Conservation (phyloP, 306 rosid genomes). For the Glycine soja region DNA sequence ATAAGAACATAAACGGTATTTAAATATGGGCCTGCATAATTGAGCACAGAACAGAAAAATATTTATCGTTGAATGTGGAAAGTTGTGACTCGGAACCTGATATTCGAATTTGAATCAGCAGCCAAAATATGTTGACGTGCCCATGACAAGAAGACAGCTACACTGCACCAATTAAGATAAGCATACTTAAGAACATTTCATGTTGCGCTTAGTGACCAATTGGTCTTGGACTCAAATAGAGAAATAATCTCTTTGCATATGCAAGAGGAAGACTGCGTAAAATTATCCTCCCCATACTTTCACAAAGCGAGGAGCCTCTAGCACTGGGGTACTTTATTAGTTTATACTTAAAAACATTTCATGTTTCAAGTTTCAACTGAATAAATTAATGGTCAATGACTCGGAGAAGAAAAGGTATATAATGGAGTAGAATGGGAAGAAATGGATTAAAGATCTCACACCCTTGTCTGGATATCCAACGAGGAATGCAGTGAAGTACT, state of each 20-base stretch:
- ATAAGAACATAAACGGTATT: constrained; percentile 6
- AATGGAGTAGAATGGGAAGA: background rate
- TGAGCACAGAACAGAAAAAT: background rate
- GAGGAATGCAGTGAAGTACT: background rate
- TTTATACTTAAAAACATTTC: no score
- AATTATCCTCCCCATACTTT: no score
- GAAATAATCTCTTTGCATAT: no score
- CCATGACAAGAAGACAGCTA: constrained; percentile 32
- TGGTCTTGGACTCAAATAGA: no score
- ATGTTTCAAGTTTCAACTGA: background rate
- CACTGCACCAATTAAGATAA: constrained; percentile 1
- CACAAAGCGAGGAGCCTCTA: no score
- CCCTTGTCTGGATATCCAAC: background rate
- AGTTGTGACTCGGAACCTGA: background rate
- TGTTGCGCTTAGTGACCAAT: no score
- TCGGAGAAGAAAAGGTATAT: background rate
- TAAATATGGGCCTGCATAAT: background rate
- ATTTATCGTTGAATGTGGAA: background rate
- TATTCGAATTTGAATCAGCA: background rate
- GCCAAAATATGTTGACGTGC: constrained; percentile 14
- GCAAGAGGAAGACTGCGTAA: no score
- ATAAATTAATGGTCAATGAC: background rate
- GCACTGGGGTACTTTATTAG: no score
- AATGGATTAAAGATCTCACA: background rate
- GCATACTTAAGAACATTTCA: background rate